Percentiles rank a stretch among this genome's conserved stretches.
Evolutionary conservation across 2,329 filamentous ascomycete genomes (phyloP).

Genomic region (Thermothelomyces thermophilus): DNA sequence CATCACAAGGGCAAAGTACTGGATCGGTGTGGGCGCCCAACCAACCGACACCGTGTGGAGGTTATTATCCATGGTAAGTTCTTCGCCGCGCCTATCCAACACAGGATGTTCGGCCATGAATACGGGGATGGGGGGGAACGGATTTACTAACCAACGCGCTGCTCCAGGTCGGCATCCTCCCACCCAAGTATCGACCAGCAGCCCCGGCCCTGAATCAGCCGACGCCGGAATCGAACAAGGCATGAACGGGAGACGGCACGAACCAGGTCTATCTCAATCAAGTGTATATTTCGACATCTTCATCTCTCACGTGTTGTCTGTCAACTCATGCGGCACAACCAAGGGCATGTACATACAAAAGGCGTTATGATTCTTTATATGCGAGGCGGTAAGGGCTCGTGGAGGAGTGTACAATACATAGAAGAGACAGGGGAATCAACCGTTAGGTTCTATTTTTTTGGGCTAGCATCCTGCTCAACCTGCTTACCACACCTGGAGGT

Average conservation of each 20-base stretch:
- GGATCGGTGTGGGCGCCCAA: conserved; percentile 94
- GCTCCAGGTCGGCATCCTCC: conserved; percentile 33
- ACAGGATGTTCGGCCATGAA: no score
- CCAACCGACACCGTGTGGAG: conserved; percentile 87
- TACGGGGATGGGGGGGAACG: no score
- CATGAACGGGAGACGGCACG: background rate
- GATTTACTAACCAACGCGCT: background rate
- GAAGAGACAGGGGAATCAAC: background rate
- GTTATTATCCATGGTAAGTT: conserved; percentile 51
- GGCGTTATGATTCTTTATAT: background rate
- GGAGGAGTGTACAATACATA: conserved; percentile 1
- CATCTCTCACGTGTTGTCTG: background rate
- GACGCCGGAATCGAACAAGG: background rate
- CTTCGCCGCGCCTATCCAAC: no score
- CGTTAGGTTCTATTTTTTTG: no score
- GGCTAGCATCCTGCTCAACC: no score
- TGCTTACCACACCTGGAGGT: no score
- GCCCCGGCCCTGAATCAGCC: conserved; percentile 16
- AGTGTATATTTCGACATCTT: conserved; percentile 7
- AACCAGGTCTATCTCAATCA: background rate
- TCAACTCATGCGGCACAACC: background rate
- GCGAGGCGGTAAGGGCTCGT: background rate
- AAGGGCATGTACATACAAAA: conserved; percentile 12
- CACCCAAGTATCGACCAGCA: conserved; percentile 32
- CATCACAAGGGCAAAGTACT: conserved; percentile 75